Evolutionary conservation across 2,329 filamentous ascomycete genomes (phyloP).

Genomic region (Colletotrichum salicis): DNA sequence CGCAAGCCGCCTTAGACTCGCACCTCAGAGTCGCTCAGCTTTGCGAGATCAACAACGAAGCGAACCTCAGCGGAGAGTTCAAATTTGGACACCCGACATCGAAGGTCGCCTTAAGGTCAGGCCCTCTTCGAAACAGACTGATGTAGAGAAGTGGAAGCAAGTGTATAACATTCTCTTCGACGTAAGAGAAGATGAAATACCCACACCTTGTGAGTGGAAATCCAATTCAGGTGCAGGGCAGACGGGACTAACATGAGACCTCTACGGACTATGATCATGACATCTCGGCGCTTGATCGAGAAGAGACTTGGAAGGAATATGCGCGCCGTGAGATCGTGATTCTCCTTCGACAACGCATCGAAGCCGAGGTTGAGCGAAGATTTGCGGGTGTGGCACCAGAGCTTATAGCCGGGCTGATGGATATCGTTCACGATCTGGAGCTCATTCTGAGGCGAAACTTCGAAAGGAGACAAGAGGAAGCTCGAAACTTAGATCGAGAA

Average conservation of each 20-base stretch:
- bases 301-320: not conserved
- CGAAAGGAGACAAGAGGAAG: not conserved
- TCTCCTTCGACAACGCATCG: not conserved
- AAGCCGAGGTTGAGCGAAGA: not conserved
- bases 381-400: not conserved
- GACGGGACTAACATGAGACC: not conserved
- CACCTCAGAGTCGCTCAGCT: not conserved
- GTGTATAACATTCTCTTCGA: not conserved
- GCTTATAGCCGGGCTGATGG: not conserved
- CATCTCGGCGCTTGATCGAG: not conserved
- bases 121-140: rapidly evolving
- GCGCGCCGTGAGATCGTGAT: not conserved
- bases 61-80: not conserved
- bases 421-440: not conserved
- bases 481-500: not conserved
- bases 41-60: not conserved
- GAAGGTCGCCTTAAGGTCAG: not conserved
- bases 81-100: not conserved
- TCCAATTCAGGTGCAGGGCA: not conserved
- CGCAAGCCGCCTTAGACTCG: too few species aligned
- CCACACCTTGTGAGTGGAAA: not conserved
- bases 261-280: not conserved
- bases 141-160: not conserved
- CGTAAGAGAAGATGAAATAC: not conserved
- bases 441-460: not conserved